Base-by-base conservation (phyloP, 257 asterid species). In the Solanum sejunctum region DNA sequence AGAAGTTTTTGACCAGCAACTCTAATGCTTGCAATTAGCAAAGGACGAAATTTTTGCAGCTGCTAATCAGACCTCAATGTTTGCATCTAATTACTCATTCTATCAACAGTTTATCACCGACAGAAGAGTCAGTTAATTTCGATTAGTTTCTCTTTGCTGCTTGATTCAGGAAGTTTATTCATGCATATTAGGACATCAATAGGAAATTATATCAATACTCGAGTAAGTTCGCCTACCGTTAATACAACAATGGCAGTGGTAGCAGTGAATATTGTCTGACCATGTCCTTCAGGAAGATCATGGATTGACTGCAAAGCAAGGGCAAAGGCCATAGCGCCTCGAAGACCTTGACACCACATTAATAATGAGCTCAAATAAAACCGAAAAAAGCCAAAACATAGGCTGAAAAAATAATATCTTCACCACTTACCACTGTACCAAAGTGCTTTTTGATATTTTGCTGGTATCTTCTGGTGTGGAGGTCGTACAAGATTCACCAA, bases 291-390 rank as follows among this genome's bases (percentile, higher is more conserved):
- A 66, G 99, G 99, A 89, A 97, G 99, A 92, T 97, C 99, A 85
- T 97, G 99, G 83, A 95, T 89, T 78, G 98, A 93, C 89, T 97
- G 99, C 89, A 97, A 91, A 49, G 99, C 98, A 66, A 97, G 94
- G 17, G 99, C 98, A 93, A 95, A 97, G 70, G 99, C 98, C 99
- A 97, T 97, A 85, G 99, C 99, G 83, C 99, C 99, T 88, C 99
- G 93, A 84, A 97, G 99, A 20, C 99, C 99, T 97, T 49, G 90
- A 81, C 84, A 89, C 80, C 85, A 87, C 73, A 78, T 86, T 64
- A 64, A 79, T 73, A 45, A 81, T 49, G 41, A 69, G 41, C 21
- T 9, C 23, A 60, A 83, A 77, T 61, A 77, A 82, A 75, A 84
- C 51, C 15, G 15, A 69, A 84, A 58, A 58, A 77, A 67, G 49